phyloP scores from a whole-genome alignment of 2,329 filamentous ascomycete species.

The Dothistroma pini region DNA sequence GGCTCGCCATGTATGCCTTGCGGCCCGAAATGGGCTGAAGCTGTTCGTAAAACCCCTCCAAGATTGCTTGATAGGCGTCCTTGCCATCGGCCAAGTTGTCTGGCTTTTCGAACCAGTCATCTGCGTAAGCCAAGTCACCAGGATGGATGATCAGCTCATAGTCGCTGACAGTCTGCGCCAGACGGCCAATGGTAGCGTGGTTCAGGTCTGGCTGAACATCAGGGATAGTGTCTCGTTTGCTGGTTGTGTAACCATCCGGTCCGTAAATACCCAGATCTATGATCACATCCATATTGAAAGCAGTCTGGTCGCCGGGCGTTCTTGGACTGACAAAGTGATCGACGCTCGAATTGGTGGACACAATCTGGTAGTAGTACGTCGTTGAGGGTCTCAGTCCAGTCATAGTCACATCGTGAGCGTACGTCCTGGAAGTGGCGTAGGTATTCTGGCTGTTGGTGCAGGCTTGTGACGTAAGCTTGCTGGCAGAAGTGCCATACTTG shows the following conservation, averaged over 20 bases:
- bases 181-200: slow-evolving; percentile 56
- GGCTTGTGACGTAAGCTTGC: slow-evolving; percentile 37
- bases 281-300: slow-evolving; percentile 50
- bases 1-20: slow-evolving; percentile 56
- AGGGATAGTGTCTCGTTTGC: slow-evolving; percentile 50
- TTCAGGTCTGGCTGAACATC: slow-evolving; percentile 51
- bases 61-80: slow-evolving; percentile 54
- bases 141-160: slow-evolving; percentile 56
- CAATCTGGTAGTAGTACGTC: slow-evolving; percentile 60
- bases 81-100: slow-evolving; percentile 48
- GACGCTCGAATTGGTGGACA: slow-evolving; percentile 53
- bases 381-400: slow-evolving; percentile 49
- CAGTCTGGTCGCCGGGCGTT: slow-evolving; percentile 51
- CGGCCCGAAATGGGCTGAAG: slow-evolving; percentile 52
- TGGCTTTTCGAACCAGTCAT: slow-evolving; percentile 52
- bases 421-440: slow-evolving; percentile 55
- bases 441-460: slow-evolving; percentile 50
- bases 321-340: slow-evolving; percentile 55
- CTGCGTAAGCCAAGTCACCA: slow-evolving; percentile 57
- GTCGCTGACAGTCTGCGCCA: slow-evolving; percentile 51
- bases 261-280: slow-evolving; percentile 57
- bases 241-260: slow-evolving; percentile 52
- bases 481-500: slow-evolving; percentile 47
- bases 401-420: slow-evolving; percentile 49
- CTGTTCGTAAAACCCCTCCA: slow-evolving; percentile 56